These are phyloP conservation scores for Pueraria montana DNA, from an alignment of 306 rosid species.

Conservation along the genomic window DNA sequence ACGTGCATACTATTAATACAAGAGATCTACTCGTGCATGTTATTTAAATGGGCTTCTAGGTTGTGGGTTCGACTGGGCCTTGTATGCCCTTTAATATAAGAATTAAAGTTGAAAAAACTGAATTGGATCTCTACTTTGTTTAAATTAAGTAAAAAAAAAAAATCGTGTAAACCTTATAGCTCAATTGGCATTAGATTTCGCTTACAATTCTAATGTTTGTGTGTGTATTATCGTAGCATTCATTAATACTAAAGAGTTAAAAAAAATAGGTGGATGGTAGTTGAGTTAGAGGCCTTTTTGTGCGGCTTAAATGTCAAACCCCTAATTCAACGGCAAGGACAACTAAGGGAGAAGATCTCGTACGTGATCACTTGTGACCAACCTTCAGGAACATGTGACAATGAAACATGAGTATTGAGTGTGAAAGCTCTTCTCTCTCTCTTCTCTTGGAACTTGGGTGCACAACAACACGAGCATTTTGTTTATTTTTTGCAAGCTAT, in stretches of 20 bases:
- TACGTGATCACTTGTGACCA: constrained; percentile 47
- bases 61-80: background rate
- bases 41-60: constrained; percentile 7
- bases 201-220: background rate
- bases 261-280: constrained; percentile 1
- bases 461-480: no score
- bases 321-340: constrained; percentile 50
- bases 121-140: no score
- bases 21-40: background rate
- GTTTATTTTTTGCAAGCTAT: background rate
- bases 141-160: no score
- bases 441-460: background rate
- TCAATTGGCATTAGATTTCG: background rate
- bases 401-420: background rate
- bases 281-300: constrained; percentile 27
- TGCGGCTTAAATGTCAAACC: constrained; percentile 53
- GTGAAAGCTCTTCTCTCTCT: no score
- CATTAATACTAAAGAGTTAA: background rate
- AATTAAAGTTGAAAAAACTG: background rate
- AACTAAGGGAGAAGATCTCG: constrained; percentile 38
- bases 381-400: constrained; percentile 51
- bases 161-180: background rate
- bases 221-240: background rate
- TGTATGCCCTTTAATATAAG: background rate
- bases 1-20: background rate